Conservation (phyloP, 2,329 filamentous ascomycete genomes). For the Didymosphaeria variabile region DNA sequence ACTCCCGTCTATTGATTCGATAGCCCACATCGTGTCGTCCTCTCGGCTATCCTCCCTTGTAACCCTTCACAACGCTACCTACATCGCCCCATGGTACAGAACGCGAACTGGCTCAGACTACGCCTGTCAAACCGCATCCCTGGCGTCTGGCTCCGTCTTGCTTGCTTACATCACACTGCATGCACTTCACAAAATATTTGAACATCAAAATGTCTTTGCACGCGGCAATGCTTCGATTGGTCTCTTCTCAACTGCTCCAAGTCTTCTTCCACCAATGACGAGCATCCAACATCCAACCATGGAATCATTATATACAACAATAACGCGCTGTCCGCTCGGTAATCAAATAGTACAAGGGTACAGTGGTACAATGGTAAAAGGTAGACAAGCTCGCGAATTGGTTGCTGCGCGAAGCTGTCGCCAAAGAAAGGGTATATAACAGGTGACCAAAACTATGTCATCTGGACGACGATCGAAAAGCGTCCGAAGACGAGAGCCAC, state of each 20-base stretch:
- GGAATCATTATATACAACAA: slow-evolving; percentile 39
- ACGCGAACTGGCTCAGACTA: not conserved
- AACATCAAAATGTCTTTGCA: not conserved
- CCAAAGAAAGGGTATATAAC: slow-evolving; percentile 36
- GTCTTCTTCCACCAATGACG: slow-evolving; percentile 11
- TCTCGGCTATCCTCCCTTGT: not conserved
- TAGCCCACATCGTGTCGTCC: slow-evolving; percentile 2
- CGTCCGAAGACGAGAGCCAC: slow-evolving; percentile 6
- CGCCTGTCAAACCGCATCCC: slow-evolving; percentile 11
- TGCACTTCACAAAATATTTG: not conserved
- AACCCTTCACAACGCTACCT: not conserved
- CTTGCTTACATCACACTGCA: slow-evolving; percentile 5
- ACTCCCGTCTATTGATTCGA: slow-evolving; percentile 8
- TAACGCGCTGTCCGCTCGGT: slow-evolving; percentile 21
- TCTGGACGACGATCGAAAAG: slow-evolving; percentile 7
- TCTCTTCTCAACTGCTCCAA: slow-evolving; percentile 18
- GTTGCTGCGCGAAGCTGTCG: slow-evolving; percentile 10
- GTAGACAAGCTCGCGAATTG: slow-evolving; percentile 4
- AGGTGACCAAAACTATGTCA: slow-evolving; percentile 17
- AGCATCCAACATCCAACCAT: slow-evolving; percentile 29
- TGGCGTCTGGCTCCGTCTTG: slow-evolving; percentile 8
- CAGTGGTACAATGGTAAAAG: not conserved
- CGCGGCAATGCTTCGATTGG: slow-evolving; percentile 9
- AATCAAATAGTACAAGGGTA: slow-evolving; percentile 19
- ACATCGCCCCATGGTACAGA: not conserved